Conservation (phyloP, 1,284 basidiomycete species). For the Schizophyllum amplum region DNA sequence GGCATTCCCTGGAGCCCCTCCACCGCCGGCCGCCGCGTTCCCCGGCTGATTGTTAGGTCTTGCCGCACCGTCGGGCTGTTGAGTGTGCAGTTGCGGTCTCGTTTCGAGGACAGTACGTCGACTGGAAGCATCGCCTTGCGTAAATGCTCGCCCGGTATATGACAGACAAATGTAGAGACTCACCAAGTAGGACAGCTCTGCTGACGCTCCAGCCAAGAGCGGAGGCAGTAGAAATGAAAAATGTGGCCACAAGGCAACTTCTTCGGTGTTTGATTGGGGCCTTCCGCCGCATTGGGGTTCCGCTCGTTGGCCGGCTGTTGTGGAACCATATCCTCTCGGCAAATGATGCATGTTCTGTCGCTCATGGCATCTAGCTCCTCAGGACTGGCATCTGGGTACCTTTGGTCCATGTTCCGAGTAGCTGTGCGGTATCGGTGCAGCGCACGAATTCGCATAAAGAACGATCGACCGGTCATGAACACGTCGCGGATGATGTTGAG, state of each 20-base stretch:
- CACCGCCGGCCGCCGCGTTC: conserved; percentile 13
- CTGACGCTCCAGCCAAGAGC: conserved; percentile 97
- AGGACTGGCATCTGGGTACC: conserved; percentile 90
- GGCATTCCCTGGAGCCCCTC: conserved; percentile 5
- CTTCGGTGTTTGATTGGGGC: conserved; percentile 93
- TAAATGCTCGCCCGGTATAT: conserved; percentile 9
- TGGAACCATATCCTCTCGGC: conserved; percentile 88
- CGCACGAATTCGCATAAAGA: conserved; percentile 81
- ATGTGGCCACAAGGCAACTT: conserved; percentile 95
- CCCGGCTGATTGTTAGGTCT: conserved; percentile 1
- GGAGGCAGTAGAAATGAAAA: conserved; percentile 96
- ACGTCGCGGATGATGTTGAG: conserved; percentile 96
- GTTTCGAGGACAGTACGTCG: conserved; percentile 80
- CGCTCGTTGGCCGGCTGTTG: conserved; percentile 22
- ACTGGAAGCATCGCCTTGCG: conserved; percentile 32
- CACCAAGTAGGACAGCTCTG: conserved; percentile 95
- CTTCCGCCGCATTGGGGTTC: conserved; percentile 36
- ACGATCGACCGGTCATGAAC: conserved; percentile 89
- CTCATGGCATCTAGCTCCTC: conserved; percentile 76
- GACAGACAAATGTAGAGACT: conserved; percentile 19
- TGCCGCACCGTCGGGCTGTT: conserved; percentile 15
- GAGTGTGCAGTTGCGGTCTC: conserved; percentile 26
- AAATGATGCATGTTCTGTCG: conserved; percentile 96
- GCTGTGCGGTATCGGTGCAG: conserved; percentile 90
- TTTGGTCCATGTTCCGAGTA: conserved; percentile 93